These are phyloP conservation scores for Aspergillus versicolor DNA, from an alignment of 2,329 filamentous ascomycete species.

Conservation along the genomic window DNA sequence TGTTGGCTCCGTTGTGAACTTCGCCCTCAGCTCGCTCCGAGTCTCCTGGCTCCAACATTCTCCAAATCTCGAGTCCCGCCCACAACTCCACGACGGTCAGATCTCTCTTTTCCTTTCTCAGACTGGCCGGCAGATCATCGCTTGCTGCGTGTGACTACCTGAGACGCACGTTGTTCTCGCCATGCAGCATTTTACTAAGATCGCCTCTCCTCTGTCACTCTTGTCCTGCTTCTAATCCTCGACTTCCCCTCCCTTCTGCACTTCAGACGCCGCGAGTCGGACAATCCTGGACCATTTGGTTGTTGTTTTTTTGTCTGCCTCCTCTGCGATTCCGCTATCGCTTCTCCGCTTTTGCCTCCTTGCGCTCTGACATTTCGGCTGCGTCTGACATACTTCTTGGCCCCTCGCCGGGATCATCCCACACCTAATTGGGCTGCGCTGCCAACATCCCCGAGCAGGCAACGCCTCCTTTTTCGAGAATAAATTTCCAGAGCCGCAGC, in stretches of 20 bases:
- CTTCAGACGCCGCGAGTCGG: not conserved
- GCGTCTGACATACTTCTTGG: slow-evolving; percentile 1
- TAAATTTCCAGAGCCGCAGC: slow-evolving; percentile 7
- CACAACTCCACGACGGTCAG: not conserved
- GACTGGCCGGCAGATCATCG: not conserved
- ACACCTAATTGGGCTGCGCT: not conserved
- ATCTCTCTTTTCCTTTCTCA: not conserved
- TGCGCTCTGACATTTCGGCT: not conserved
- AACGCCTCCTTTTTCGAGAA: not conserved
- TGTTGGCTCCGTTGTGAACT: not conserved
- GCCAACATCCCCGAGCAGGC: not conserved
- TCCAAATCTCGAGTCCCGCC: not conserved
- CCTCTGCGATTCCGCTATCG: not conserved
- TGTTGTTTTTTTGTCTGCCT: not conserved
- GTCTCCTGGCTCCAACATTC: not conserved
- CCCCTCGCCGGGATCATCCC: not conserved
- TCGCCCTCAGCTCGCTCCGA: not conserved
- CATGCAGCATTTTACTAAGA: slow-evolving; percentile 3
- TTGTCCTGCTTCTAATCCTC: slow-evolving; percentile 3
- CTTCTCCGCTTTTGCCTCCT: slow-evolving; percentile 9
- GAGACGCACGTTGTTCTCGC: slow-evolving; percentile 5
- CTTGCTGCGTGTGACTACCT: slow-evolving; percentile 1
- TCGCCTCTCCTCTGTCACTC: not conserved
- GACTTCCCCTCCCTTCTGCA: not conserved
- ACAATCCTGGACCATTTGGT: not conserved